These are phyloP conservation scores for Aureobasidium melanogenum DNA, from an alignment of 2,329 filamentous ascomycete species.

Conservation along the genomic window DNA sequence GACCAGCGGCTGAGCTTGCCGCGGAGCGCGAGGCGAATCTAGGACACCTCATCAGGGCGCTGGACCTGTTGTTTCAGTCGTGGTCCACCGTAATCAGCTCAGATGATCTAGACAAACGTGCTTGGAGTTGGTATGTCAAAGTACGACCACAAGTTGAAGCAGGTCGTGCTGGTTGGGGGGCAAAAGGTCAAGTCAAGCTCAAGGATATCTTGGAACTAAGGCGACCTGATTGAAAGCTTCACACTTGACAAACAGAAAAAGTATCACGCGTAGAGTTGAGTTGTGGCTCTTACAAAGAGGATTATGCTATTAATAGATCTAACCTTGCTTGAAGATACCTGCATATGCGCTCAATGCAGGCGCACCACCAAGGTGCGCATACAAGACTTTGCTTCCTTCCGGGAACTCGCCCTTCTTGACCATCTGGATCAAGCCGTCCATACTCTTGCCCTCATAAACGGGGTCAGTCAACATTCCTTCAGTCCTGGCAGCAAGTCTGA, in stretches of 20 bases:
- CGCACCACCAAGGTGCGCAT: conserved; percentile 63
- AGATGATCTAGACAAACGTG: conserved; percentile 63
- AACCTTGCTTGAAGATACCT: conserved; percentile 11
- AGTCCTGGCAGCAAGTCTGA: conserved; percentile 57
- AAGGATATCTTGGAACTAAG: conserved; percentile 56
- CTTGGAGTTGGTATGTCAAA: conserved; percentile 74
- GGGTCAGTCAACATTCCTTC: conserved; percentile 69
- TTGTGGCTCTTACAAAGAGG: no score
- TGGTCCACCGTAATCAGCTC: conserved; percentile 55
- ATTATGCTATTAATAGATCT: neutral
- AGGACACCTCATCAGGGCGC: conserved; percentile 57
- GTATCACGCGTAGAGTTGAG: no score
- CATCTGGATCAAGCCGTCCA: conserved; percentile 63
- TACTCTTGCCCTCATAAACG: conserved; percentile 67
- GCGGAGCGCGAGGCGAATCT: conserved; percentile 62
- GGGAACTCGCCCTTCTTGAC: conserved; percentile 54
- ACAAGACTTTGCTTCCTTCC: conserved; percentile 55
- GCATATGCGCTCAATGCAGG: conserved; percentile 59
- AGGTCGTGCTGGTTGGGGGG: conserved; percentile 73
- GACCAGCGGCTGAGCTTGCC: conserved; percentile 39
- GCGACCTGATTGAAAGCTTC: conserved; percentile 21
- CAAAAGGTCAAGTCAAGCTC: conserved; percentile 62
- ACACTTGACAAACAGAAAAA: no score
- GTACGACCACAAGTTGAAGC: conserved; percentile 67
- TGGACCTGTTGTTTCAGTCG: conserved; percentile 64